Conservation (phyloP, 179 eudicot species). For the Amaranthus tricolor region DNA sequence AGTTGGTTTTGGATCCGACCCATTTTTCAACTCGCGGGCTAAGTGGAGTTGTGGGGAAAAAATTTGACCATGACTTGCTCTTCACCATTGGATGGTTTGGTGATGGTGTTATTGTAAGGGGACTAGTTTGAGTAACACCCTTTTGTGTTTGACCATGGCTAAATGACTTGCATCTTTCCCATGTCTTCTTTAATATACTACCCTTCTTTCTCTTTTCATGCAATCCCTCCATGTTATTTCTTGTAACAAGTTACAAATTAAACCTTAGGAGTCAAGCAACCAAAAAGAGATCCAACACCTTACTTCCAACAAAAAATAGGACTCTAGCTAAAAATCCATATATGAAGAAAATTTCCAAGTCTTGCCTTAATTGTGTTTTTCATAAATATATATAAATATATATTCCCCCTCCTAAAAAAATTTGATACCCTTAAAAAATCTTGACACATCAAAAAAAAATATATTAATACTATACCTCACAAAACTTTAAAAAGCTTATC, state of each 20-base stretch:
- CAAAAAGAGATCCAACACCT: background rate
- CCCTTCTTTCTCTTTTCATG: slow-evolving; percentile 40
- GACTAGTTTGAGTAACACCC: background rate
- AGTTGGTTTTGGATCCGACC: slow-evolving; percentile 3
- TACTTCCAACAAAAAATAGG: too few relatives aligned
- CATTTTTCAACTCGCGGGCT: background rate
- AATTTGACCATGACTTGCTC: slow-evolving; percentile 47
- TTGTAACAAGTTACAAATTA: background rate
- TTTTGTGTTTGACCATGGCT: slow-evolving; percentile 15
- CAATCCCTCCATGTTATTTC: slow-evolving; percentile 28
- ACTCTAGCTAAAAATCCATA: background rate
- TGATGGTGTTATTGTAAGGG: background rate
- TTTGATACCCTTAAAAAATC: background rate
- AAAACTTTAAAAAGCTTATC: too few relatives aligned
- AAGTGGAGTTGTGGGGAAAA: slow-evolving; percentile 9
- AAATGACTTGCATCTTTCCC: slow-evolving; percentile 53
- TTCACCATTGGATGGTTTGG: slow-evolving; percentile 20
- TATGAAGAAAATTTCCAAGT: background rate
- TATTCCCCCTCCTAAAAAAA: background rate
- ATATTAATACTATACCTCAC: too few relatives aligned
- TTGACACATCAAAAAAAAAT: background rate
- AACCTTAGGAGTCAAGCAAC: background rate
- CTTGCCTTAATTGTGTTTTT: slow-evolving; percentile 18
- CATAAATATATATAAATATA: slow-evolving; percentile 2
- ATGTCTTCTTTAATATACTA: slow-evolving; percentile 40